A percentile compares a stretch with the other conserved stretches of the same genome.
Evolutionary conservation across 805 yeast species (phyloP).

Genomic region (Schizosaccharomyces japonicus): DNA sequence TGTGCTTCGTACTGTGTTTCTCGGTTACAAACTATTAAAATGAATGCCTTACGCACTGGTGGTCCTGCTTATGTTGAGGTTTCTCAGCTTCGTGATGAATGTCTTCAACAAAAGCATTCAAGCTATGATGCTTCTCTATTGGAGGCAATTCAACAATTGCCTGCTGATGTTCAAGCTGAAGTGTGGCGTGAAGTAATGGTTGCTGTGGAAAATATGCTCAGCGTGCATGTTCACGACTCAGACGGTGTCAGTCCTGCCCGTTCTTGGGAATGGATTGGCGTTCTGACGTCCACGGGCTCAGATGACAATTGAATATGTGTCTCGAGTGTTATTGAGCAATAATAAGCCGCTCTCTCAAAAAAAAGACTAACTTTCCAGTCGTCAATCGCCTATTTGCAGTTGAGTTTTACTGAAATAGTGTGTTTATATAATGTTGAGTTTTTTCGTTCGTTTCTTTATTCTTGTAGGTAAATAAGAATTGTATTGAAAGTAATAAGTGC

Average conservation of each 20-base stretch:
- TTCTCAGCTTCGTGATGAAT: background rate
- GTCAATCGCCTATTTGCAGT: no score
- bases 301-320: no score
- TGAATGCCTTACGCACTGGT: background rate
- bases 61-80: background rate
- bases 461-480: no score
- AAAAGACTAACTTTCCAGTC: no score
- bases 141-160: background rate
- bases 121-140: no score
- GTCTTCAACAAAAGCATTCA: background rate
- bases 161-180: background rate
- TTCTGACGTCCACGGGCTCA: no score
- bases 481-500: no score
- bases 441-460: no score
- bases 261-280: slow-evolving; percentile 3
- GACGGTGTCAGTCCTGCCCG: background rate
- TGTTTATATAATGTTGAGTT: no score
- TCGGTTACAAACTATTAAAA: background rate
- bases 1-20: background rate
- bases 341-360: no score
- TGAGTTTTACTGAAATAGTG: no score
- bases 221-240: background rate
- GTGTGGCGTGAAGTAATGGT: background rate
- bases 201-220: background rate
- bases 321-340: no score